Percentiles rank a stretch among this genome's conserved stretches.
Evolutionary conservation across 2,329 filamentous ascomycete genomes (phyloP).

Genomic region (Orbilia ellipsospora): DNA sequence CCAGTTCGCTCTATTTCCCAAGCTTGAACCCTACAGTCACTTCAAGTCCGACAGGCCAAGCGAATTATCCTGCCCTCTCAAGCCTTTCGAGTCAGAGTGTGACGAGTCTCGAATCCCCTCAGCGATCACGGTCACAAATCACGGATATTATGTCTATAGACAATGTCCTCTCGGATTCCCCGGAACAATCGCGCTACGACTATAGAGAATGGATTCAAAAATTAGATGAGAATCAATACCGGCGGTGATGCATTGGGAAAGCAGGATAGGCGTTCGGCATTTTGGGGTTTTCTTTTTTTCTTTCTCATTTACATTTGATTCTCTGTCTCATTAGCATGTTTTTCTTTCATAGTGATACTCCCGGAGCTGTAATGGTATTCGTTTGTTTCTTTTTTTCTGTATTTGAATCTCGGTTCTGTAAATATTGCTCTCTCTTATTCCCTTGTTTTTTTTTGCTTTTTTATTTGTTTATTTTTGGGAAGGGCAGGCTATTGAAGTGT

Average conservation of each 20-base stretch:
- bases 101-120: conserved; percentile 37
- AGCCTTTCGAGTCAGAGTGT: conserved; percentile 52
- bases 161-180: conserved; percentile 48
- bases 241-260: conserved; percentile 51
- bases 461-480: background rate
- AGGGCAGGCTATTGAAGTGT: conserved; percentile 15
- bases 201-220: conserved; percentile 55
- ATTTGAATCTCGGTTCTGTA: conserved; percentile 30
- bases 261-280: conserved; percentile 53
- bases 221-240: conserved; percentile 47
- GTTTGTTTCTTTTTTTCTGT: conserved; percentile 12
- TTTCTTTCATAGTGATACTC: conserved; percentile 44
- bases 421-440: conserved; percentile 24
- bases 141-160: conserved; percentile 55
- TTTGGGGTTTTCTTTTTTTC: conserved; percentile 29
- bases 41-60: conserved; percentile 46
- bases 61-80: conserved; percentile 51
- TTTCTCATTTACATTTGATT: conserved; percentile 19
- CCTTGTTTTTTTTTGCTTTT: background rate
- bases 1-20: conserved; percentile 48
- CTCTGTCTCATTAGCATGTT: conserved; percentile 2
- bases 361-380: conserved; percentile 27
- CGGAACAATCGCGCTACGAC: conserved; percentile 46
- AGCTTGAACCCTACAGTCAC: conserved; percentile 41
- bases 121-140: conserved; percentile 51